phyloP scores from a whole-genome alignment of 2,329 filamentous ascomycete genomes.

The Lachnellula hyalina region DNA sequence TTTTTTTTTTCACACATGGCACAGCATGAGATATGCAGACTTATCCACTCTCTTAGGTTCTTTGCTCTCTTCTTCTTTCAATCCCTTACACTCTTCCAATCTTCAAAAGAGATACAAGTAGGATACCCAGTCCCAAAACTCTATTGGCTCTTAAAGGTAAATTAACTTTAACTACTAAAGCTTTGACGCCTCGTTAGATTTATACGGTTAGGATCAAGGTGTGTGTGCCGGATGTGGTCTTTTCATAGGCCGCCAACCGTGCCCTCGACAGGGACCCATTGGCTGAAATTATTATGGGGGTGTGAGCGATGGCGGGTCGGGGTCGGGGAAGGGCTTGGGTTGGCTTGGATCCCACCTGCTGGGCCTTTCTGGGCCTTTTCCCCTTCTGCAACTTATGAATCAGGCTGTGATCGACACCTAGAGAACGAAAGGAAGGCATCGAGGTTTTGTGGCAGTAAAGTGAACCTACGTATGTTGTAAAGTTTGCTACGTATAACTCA shows the following conservation, averaged over 20 bases:
- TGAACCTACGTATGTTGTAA: too few relatives aligned
- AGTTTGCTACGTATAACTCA: too few relatives aligned
- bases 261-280: conserved; percentile 7
- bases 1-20: neutral
- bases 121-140: neutral
- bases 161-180: conserved; percentile 1
- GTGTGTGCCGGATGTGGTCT: conserved; percentile 10
- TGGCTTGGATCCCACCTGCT: conserved; percentile 1
- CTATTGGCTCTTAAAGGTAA: too few relatives aligned
- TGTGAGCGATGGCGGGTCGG: conserved; percentile 2
- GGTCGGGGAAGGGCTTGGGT: neutral
- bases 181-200: neutral
- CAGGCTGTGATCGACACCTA: too few relatives aligned
- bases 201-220: conserved; percentile 11
- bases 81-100: too few relatives aligned
- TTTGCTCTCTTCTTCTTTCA: neutral
- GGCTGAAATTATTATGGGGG: conserved; percentile 8
- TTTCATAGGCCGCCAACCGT: conserved; percentile 17
- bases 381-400: neutral
- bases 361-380: neutral
- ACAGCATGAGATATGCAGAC: neutral
- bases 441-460: too few relatives aligned
- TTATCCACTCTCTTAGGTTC: neutral
- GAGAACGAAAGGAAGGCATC: too few relatives aligned
- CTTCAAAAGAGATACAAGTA: neutral